Conservation (phyloP, 192 early-diverging fungal species). For the Coemansia sp. region DNA sequence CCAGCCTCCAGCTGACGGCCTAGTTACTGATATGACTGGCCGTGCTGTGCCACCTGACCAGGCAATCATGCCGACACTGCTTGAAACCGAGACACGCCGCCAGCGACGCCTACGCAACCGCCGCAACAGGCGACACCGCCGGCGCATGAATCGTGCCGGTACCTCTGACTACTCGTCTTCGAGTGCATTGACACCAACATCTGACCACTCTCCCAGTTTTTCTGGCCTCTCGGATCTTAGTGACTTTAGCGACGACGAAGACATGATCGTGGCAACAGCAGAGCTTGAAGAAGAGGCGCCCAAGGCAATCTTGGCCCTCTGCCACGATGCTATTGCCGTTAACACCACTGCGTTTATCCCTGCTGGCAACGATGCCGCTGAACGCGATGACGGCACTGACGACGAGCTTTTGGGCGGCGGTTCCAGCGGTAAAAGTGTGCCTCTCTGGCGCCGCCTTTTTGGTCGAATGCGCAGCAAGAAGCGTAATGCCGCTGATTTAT, state of each 20-base stretch:
- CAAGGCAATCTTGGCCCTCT: constrained; percentile 50
- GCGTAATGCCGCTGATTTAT: neutral
- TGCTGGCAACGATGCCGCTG: constrained; percentile 11
- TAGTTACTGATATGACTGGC: constrained; percentile 52
- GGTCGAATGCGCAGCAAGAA: constrained; percentile 9
- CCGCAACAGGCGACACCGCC: constrained; percentile 44
- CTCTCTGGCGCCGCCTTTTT: constrained; percentile 30
- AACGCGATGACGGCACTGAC: constrained; percentile 20
- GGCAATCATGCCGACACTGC: constrained; percentile 42
- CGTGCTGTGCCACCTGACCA: constrained; percentile 44
- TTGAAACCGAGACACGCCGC: constrained; percentile 42
- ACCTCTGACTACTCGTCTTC: constrained; percentile 45
- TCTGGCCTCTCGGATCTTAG: constrained; percentile 47
- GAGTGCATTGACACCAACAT: constrained; percentile 45
- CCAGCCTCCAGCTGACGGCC: constrained; percentile 41
- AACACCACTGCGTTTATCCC: constrained; percentile 77
- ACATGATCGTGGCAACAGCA: constrained; percentile 52
- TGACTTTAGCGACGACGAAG: constrained; percentile 52
- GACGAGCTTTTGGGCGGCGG: constrained; percentile 24
- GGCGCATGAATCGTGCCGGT: constrained; percentile 34
- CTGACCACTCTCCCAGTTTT: constrained; percentile 43
- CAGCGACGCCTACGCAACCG: constrained; percentile 43
- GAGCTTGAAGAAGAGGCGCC: constrained; percentile 54
- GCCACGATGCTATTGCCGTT: constrained; percentile 74
- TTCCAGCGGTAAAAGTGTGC: constrained; percentile 10